Percentiles rank a stretch among this genome's conserved stretches.
These are phyloP conservation scores for Microcera coccophila DNA, from an alignment of 2,329 filamentous ascomycete genomes.

Conservation along the genomic window DNA sequence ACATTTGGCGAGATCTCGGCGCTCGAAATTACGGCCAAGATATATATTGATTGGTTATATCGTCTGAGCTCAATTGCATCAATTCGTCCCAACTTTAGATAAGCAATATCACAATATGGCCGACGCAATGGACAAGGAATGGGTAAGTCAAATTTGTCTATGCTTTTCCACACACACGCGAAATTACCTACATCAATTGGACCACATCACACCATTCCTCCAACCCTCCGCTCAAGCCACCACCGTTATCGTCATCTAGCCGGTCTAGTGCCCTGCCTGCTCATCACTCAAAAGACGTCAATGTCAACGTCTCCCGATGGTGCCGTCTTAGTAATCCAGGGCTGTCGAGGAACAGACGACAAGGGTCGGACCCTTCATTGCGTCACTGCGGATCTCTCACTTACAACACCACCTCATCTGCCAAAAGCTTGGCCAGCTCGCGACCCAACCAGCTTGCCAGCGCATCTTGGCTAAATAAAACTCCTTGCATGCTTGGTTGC, in stretches of 20 bases:
- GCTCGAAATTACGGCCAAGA: no score
- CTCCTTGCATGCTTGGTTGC: no score
- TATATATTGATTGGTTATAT: no score
- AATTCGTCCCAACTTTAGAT: not conserved
- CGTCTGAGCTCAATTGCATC: no score
- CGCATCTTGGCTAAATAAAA: not conserved
- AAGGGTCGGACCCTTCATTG: slow-evolving; percentile 20
- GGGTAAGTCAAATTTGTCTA: slow-evolving; percentile 44
- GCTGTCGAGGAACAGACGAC: slow-evolving; percentile 8
- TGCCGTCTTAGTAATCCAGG: not conserved
- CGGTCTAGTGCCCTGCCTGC: no score
- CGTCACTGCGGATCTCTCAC: slow-evolving; percentile 20
- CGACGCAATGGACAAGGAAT: slow-evolving; percentile 43
- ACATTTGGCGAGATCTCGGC: no score
- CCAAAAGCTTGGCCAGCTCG: not conserved
- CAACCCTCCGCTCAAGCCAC: no score
- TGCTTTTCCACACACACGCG: no score
- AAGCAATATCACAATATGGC: no score
- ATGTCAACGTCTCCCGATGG: not conserved
- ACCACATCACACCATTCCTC: slow-evolving; percentile 4
- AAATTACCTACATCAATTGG: no score
- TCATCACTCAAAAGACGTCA: no score
- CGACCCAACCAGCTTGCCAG: not conserved
- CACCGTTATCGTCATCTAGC: no score
- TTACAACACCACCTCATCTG: not conserved